phyloP scores from a whole-genome alignment of 2,329 filamentous ascomycete species.

The Alternaria viburni region DNA sequence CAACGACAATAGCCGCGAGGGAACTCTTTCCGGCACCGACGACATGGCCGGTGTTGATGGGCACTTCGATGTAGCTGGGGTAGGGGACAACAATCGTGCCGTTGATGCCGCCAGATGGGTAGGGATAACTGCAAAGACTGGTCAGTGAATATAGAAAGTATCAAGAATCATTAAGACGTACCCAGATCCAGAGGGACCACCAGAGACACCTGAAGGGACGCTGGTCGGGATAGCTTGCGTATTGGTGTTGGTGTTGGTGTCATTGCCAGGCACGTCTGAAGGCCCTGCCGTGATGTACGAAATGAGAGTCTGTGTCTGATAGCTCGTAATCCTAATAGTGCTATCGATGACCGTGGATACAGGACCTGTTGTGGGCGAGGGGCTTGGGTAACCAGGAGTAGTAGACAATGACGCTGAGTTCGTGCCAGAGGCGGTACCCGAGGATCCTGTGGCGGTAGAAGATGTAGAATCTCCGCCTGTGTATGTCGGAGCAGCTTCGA shows the following conservation, averaged over 20 bases:
- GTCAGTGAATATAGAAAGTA: constrained; percentile 8
- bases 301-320: constrained; percentile 28
- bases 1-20: constrained; percentile 33
- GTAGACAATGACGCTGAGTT: constrained; percentile 10
- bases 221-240: constrained; percentile 28
- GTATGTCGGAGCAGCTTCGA: background rate
- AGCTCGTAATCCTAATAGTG: constrained; percentile 35
- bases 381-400: constrained; percentile 18
- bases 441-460: background rate
- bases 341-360: constrained; percentile 18
- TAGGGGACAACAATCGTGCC: constrained; percentile 29
- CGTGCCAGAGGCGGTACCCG: constrained; percentile 10
- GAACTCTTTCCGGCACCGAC: constrained; percentile 32
- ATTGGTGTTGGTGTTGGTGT: constrained; percentile 20
- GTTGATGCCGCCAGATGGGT: constrained; percentile 28
- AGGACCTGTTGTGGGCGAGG: constrained; percentile 8
- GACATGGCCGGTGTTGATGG: constrained; percentile 31
- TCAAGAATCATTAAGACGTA: constrained; percentile 11
- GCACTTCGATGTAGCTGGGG: constrained; percentile 31
- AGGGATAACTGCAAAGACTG: constrained; percentile 17
- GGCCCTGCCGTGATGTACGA: constrained; percentile 25
- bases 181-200: constrained; percentile 34
- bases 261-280: constrained; percentile 8
- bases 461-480: background rate
- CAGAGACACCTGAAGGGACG: constrained; percentile 23